Conservation (phyloP, 2,329 filamentous ascomycete genomes). For the Fusarium foetens region DNA sequence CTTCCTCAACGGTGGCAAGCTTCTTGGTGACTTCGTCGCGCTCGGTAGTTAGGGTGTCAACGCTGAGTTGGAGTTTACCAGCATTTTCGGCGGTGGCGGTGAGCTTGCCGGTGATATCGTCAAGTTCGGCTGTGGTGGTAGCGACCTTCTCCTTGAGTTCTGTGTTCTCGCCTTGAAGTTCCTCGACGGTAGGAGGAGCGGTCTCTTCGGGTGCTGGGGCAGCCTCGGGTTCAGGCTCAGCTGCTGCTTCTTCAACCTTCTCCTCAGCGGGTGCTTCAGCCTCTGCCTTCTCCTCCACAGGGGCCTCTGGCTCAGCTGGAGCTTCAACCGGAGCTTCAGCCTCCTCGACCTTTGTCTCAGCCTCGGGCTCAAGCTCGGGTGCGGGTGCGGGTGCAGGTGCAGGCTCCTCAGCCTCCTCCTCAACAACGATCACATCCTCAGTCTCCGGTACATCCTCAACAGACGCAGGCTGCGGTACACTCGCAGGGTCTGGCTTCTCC, state of each 20-base stretch:
- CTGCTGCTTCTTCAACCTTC: constrained; percentile 7
- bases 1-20: constrained; percentile 29
- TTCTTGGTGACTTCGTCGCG: constrained; percentile 41
- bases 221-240: constrained; percentile 18
- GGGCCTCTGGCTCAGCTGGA: neutral
- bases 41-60: constrained; percentile 19
- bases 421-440: constrained; percentile 10
- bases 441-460: constrained; percentile 29
- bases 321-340: constrained; percentile 3
- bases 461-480: constrained; percentile 19
- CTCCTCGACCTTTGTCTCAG: neutral
- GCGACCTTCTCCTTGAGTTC: constrained; percentile 37
- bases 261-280: neutral
- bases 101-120: constrained; percentile 28
- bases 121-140: constrained; percentile 12
- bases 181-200: constrained; percentile 2
- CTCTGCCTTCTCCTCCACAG: neutral
- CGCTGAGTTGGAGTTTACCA: constrained; percentile 30
- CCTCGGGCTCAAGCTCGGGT: neutral
- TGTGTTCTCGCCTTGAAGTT: constrained; percentile 28
- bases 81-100: constrained; percentile 27
- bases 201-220: neutral
- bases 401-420: neutral
- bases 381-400: neutral
- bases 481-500: constrained; percentile 35